phyloP scores from a whole-genome alignment of 208 protist genomes.

The Acanthamoeba lenticulata region DNA sequence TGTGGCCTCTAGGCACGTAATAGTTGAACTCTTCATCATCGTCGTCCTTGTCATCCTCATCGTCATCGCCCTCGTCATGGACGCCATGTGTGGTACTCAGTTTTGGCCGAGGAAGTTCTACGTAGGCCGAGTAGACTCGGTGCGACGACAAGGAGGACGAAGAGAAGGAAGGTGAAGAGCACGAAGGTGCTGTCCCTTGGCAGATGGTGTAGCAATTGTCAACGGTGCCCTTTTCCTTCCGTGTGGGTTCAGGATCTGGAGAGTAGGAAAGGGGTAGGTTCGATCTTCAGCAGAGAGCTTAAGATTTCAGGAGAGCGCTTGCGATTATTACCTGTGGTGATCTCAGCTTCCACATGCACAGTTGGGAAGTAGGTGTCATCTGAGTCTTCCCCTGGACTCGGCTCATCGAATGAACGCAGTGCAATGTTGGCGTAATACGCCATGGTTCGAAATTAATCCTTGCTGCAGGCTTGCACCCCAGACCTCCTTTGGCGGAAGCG shows the following conservation, averaged over 20 bases:
- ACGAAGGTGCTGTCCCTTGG: neutral
- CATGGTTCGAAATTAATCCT: no score
- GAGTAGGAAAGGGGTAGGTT: neutral
- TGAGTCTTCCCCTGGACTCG: neutral
- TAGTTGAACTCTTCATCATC: neutral
- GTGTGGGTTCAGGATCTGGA: neutral
- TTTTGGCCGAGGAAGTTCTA: neutral
- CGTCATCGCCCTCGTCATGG: neutral
- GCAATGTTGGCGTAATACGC: neutral
- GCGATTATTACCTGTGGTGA: neutral
- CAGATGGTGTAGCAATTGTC: conserved; percentile 1
- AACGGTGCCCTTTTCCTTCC: neutral
- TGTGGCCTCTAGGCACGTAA: neutral
- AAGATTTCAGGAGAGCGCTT: neutral
- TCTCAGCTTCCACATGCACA: neutral
- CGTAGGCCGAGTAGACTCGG: neutral
- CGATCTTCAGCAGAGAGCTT: neutral
- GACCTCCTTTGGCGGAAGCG: no score
- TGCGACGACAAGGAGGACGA: neutral
- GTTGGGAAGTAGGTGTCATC: conserved; percentile 18
- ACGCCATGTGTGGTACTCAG: no score
- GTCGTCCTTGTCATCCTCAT: neutral
- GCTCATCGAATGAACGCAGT: neutral
- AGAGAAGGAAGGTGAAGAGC: neutral
- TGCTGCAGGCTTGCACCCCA: no score